These are phyloP conservation scores for Eucalyptus caleyi DNA, from an alignment of 345 rosid genomes.

Conservation along the genomic window DNA sequence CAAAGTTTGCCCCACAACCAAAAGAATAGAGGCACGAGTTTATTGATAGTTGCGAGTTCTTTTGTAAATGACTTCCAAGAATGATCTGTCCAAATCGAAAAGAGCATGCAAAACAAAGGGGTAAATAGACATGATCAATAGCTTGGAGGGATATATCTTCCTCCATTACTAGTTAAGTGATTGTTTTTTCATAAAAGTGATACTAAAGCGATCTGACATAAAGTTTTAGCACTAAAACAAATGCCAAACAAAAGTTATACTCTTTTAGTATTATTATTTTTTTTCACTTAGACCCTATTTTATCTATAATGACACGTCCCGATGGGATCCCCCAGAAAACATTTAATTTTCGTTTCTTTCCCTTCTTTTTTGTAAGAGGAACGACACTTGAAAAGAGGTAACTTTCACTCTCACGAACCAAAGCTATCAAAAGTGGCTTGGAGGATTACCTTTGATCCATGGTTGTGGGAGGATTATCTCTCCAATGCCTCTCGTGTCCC, in stretches of 20 bases:
- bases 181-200: background rate
- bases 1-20: background rate
- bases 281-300: background rate
- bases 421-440: background rate
- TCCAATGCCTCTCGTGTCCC: background rate
- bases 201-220: background rate
- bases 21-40: background rate
- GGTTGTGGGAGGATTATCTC: background rate
- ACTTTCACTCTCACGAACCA: background rate
- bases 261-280: background rate
- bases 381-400: background rate
- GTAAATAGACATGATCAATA: background rate
- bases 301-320: background rate
- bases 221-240: background rate
- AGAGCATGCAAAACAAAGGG: background rate
- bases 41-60: background rate
- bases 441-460: background rate
- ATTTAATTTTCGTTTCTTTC: background rate
- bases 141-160: background rate
- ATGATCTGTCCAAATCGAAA: background rate
- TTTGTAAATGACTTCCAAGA: background rate
- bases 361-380: background rate
- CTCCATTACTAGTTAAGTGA: background rate
- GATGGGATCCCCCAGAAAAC: too few relatives aligned
- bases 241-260: background rate